Conservation (phyloP, 169 alveolate species). For the Theileria luwenshuni region DNA sequence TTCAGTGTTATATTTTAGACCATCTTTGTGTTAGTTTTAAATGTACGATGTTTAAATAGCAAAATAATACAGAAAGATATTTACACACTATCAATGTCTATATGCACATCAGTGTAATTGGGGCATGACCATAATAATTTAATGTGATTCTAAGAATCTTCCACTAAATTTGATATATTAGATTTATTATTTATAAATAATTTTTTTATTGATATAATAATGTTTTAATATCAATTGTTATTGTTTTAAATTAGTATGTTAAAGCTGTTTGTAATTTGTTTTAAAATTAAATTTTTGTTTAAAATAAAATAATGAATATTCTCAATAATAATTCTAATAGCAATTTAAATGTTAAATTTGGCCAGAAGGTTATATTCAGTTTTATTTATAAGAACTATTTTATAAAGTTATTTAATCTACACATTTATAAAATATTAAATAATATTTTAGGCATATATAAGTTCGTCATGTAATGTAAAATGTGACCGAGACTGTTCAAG, state of each 20-base stretch:
- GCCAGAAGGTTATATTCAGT: background rate
- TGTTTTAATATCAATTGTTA: too few relatives aligned
- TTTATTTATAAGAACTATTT: background rate
- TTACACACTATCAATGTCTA: background rate
- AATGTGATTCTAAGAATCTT: slow-evolving; percentile 15
- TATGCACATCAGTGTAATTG: slow-evolving; percentile 26
- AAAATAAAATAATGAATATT: background rate
- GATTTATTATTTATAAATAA: background rate
- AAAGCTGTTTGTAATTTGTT: too few relatives aligned
- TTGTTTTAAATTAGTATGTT: too few relatives aligned
- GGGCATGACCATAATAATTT: background rate
- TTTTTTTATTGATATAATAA: background rate
- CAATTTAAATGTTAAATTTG: background rate
- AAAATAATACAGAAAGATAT: background rate
- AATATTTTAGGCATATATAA: background rate
- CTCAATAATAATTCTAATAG: background rate
- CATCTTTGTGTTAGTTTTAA: background rate
- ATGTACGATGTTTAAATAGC: background rate
- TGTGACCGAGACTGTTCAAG: background rate
- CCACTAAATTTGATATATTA: slow-evolving; percentile 4
- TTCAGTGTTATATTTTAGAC: too few relatives aligned
- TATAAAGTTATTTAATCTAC: background rate
- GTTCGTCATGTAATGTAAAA: too few relatives aligned
- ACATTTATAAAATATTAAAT: background rate
- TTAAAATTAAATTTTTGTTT: background rate